Base-by-base conservation (phyloP, 371 early-diverging fungal species). In the Coemansia sp. region DNA sequence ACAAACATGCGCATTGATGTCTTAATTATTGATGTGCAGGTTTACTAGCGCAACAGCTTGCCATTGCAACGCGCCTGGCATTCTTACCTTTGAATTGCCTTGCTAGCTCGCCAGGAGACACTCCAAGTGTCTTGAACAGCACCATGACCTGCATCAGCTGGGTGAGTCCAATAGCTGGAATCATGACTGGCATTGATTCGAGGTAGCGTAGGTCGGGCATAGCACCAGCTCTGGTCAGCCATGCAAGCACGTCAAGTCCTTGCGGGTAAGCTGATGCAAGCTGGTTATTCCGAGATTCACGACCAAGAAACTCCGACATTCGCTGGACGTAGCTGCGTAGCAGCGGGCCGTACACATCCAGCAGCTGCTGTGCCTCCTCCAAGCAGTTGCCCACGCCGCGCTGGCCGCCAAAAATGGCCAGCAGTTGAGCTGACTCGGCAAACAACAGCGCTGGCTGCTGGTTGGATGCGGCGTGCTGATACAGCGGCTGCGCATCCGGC, bases 151-250 rank as follows among this genome's bases (percentile, higher is more conserved):
- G 68, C 68, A 78, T 76, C 13, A 79, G 59, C 63, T 75, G 80
- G 10, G 89, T 90, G 38, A 96, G 81, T 56, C 95, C 95, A 56
- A 93, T 92, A 68, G 94, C 78, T 11, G 95, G 95, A 56, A 93
- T 80, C 65, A 87, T 86, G 58, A 93, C 87, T 16, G 90, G 88
- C 9, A 92, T 91, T 6, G 88, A 85, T 11, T 91, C 74, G 39
- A 93, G 80, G 64, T 89, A 87, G 10, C 16, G 16, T 4, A 38
- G 5, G 11, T 20, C 31, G 13, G 61, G 61, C 11, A 10, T 32
- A 1, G 43, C n/a, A 2, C 31, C 43, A 0, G 53, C 36, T n/a
- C 34, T 7, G 14, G 34, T 34, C n/a, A 84, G 70, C 65, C 90
- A 83, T 71, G 87, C 93, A 42, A 72, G 92, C 82, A 96, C 80